Evolutionary conservation across 805 yeast genomes (phyloP), one percentile per base, ranked within the genome.

Genomic region (Myxozyma lipomycoides): DNA sequence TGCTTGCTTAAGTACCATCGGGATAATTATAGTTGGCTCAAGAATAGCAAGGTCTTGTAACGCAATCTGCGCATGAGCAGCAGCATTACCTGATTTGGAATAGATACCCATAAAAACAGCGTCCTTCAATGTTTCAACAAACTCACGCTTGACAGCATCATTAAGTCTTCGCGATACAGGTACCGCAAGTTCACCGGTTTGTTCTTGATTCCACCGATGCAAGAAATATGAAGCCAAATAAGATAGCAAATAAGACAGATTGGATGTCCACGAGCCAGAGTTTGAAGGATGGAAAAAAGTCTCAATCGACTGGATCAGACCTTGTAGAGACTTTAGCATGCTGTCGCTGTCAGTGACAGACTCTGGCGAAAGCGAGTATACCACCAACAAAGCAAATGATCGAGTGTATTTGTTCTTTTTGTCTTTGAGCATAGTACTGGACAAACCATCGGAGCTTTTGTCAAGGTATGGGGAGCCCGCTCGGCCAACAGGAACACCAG

Each of bases 211-310:
- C 66, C 77, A 46, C 64, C 76, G 40, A 62, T 67, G 41, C 3
- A 61, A 47, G 38, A 68, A 67, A 32, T 59, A 46, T 22, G 61
- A 66, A 0, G 82, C 76, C 46, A 87, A 69, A 40, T 80, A 76
- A 53, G 77, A 75, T n/a, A 85, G 70, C 24, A 86, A 75, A 50
- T 78, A 78, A 0, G 95, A 75, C 26, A 91, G 77, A 3, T 82
- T 71, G 24, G 76, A 67, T 0, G 95, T 78, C 97, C 98, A 90
- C n/a, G 76, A 75, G 0, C 96, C 98, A n/a, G 74, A 67, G 65
- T 90, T 90, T 0, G 98, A 89, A 4, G 98, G 98, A 66, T 93
- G 97, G 2, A 82, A 82, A 67, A 83, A 86, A 18, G 96, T 86
- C 55, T 79, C 83, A 4, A 89, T 71, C 0, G 95, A 80, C 47